phyloP scores from a whole-genome alignment of 306 rosid genomes.

The Cucurbita pepo region DNA sequence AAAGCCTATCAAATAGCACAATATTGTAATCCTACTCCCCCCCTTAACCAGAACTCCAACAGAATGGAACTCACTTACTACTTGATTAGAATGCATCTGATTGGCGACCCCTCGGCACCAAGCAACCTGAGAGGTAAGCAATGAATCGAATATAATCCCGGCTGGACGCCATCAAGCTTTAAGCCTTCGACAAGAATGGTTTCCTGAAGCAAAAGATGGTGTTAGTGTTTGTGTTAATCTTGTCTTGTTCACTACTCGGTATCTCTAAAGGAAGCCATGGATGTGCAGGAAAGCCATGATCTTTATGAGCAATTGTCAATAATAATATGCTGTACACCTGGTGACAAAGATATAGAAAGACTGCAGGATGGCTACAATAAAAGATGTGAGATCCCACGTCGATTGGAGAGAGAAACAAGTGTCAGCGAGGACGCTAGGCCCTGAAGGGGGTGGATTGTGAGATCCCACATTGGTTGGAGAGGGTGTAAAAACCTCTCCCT shows the following conservation, averaged over 20 bases:
- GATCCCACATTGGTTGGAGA: no score
- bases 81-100: slow-evolving; percentile 57
- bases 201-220: slow-evolving; percentile 26
- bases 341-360: background rate
- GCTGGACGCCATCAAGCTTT: slow-evolving; percentile 49
- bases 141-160: slow-evolving; percentile 45
- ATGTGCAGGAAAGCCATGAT: background rate
- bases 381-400: no score
- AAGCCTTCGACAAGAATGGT: slow-evolving; percentile 56
- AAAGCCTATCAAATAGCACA: background rate
- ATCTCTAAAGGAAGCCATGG: background rate
- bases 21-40: background rate
- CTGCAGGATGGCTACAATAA: background rate
- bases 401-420: background rate
- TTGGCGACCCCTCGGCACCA: slow-evolving; percentile 69
- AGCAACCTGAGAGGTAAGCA: slow-evolving; percentile 73
- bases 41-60: background rate
- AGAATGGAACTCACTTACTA: slow-evolving; percentile 3
- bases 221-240: background rate
- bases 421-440: no score
- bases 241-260: background rate
- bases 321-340: background rate
- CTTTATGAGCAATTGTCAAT: background rate
- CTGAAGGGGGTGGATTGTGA: no score
- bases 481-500: no score